These are phyloP conservation scores for Melanomma pulvis-pyrius DNA, from an alignment of 495 filamentous ascomycete species.

Conservation along the genomic window DNA sequence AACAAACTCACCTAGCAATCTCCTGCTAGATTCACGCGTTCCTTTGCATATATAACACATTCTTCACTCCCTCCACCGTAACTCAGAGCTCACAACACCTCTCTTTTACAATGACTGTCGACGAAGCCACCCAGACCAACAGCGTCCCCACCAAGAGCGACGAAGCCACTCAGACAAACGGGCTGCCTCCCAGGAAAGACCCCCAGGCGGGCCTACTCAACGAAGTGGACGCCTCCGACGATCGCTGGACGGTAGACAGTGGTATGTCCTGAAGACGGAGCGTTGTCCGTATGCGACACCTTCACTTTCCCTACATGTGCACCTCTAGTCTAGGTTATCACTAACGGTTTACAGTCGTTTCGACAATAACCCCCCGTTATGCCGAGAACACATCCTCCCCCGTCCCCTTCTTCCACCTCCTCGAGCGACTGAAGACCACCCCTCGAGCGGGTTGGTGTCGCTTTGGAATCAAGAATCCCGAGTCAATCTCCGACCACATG, in stretches of 20 bases:
- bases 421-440: conserved; percentile 90
- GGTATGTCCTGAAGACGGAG: conserved; percentile 40
- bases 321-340: not conserved
- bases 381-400: conserved; percentile 68
- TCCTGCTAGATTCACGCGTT: not conserved
- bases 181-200: conserved; percentile 26
- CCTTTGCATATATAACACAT: not conserved
- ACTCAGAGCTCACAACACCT: not conserved
- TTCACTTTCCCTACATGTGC: conserved; percentile 4
- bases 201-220: conserved; percentile 34
- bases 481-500: conserved; percentile 98
- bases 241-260: conserved; percentile 43
- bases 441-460: conserved; percentile 95
- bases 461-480: conserved; percentile 71
- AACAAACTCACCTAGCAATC: not conserved
- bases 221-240: conserved; percentile 9
- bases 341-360: conserved; percentile 35
- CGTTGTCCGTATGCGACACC: conserved; percentile 32
- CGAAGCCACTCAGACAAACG: conserved; percentile 39
- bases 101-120: conserved; percentile 17
- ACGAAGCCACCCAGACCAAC: conserved; percentile 12
- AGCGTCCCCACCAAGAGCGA: not conserved
- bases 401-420: conserved; percentile 87
- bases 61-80: not conserved
- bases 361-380: conserved; percentile 56